Conservation (phyloP, 2,329 filamentous ascomycete genomes). For the Fusarium chaquense region DNA sequence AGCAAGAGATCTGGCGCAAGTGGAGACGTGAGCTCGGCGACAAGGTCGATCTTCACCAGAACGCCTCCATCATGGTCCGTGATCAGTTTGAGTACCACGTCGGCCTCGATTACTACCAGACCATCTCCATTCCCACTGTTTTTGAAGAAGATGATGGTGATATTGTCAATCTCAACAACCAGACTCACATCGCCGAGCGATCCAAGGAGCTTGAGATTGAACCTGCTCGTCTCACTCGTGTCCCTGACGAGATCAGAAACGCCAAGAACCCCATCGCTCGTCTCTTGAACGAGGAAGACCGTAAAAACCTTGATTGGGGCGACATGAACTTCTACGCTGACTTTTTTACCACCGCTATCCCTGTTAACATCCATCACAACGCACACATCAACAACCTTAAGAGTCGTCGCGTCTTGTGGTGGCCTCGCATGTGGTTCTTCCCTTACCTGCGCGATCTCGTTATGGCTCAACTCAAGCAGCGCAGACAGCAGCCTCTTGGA, state of each 20-base stretch:
- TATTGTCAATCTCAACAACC: slow-evolving; percentile 36
- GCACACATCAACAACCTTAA: slow-evolving; percentile 36
- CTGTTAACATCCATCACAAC: slow-evolving; percentile 43
- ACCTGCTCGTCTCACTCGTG: slow-evolving; percentile 26
- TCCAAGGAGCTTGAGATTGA: slow-evolving; percentile 34
- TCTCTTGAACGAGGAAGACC: neutral
- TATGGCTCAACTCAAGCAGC: slow-evolving; percentile 21
- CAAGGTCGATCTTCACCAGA: slow-evolving; percentile 9
- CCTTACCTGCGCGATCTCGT: slow-evolving; percentile 33
- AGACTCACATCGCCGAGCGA: slow-evolving; percentile 11
- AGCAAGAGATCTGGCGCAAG: slow-evolving; percentile 44
- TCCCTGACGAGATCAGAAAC: slow-evolving; percentile 34
- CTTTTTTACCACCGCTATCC: slow-evolving; percentile 39
- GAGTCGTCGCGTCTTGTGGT: slow-evolving; percentile 33
- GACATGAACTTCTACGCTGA: slow-evolving; percentile 43
- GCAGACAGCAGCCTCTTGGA: slow-evolving; percentile 14
- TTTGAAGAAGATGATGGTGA: slow-evolving; percentile 42
- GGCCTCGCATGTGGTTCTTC: slow-evolving; percentile 44
- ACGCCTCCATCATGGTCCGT: slow-evolving; percentile 19
- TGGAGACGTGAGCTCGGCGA: slow-evolving; percentile 28
- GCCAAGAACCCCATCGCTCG: slow-evolving; percentile 20
- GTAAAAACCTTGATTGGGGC: slow-evolving; percentile 31
- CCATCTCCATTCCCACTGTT: slow-evolving; percentile 41
- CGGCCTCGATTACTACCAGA: slow-evolving; percentile 42
- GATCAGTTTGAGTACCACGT: slow-evolving; percentile 43